Conservation (phyloP, 106 monocot species). For the Acorus gramineus region DNA sequence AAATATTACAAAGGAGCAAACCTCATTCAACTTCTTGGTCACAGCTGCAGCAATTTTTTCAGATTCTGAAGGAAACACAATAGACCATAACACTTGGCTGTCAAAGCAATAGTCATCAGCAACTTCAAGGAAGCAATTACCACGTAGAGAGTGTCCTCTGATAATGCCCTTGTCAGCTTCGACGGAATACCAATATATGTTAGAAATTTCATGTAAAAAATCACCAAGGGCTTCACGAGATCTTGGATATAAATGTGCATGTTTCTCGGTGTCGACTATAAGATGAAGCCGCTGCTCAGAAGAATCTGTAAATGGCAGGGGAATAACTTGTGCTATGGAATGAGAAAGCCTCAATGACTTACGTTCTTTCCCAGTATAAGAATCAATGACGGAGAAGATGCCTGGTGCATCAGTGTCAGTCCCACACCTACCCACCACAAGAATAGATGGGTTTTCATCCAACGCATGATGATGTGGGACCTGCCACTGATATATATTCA, state of each 20-base stretch:
- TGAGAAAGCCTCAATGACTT: constrained; percentile 45
- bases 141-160: constrained; percentile 56
- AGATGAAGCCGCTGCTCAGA: constrained; percentile 83
- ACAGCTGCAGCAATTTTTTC: constrained; percentile 58
- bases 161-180: constrained; percentile 40
- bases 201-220: constrained; percentile 48
- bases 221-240: constrained; percentile 42
- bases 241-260: constrained; percentile 85
- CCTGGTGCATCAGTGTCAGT: constrained; percentile 35
- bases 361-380: constrained; percentile 67
- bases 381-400: constrained; percentile 68
- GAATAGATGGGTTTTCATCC: constrained; percentile 83
- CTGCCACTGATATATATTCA: constrained; percentile 75
- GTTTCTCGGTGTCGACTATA: constrained; percentile 56
- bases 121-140: constrained; percentile 31
- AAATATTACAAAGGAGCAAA: constrained; percentile 17
- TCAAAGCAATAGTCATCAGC: constrained; percentile 69
- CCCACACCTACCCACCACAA: constrained; percentile 78
- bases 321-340: constrained; percentile 62
- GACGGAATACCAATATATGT: constrained; percentile 60
- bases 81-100: constrained; percentile 72
- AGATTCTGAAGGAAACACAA: constrained; percentile 75
- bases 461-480: constrained; percentile 91
- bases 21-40: constrained; percentile 87
- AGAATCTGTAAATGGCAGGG: constrained; percentile 66